A percentile compares a stretch with the other conserved stretches of the same genome.
Conservation (phyloP, 1,284 basidiomycete species). For the Phaffia rhodozyma region DNA sequence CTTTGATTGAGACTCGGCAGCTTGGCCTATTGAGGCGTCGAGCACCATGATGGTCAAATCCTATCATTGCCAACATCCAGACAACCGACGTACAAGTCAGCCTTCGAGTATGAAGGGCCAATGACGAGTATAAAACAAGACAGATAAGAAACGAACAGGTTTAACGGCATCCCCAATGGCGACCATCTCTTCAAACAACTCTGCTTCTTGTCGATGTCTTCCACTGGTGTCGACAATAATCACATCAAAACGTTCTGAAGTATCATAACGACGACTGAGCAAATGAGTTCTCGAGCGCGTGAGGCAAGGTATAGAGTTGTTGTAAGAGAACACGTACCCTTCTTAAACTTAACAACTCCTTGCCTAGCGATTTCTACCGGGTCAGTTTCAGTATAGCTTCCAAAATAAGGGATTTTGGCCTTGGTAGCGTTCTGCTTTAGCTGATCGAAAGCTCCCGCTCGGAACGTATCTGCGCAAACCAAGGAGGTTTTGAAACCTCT, state of each 20-base stretch:
- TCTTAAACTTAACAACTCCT: slow-evolving; percentile 93
- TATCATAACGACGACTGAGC: slow-evolving; percentile 3
- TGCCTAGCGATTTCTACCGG: slow-evolving; percentile 88
- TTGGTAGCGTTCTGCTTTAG: slow-evolving; percentile 84
- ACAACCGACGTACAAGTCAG: neutral
- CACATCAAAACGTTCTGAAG: slow-evolving; percentile 78
- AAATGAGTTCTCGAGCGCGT: neutral
- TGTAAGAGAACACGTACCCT: slow-evolving; percentile 34
- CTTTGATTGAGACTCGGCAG: slow-evolving; percentile 85
- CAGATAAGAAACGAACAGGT: slow-evolving; percentile 40
- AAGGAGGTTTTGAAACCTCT: slow-evolving; percentile 96
- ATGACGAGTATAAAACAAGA: neutral
- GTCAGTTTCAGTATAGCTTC: slow-evolving; percentile 97
- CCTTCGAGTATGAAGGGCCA: neutral
- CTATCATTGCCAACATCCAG: slow-evolving; percentile 12
- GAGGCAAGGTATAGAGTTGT: neutral
- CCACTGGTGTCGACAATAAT: slow-evolving; percentile 99
- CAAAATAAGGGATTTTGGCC: slow-evolving; percentile 98
- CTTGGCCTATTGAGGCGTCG: slow-evolving; percentile 49
- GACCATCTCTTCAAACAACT: slow-evolving; percentile 96
- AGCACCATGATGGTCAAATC: slow-evolving; percentile 83
- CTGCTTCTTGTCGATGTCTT: slow-evolving; percentile 92
- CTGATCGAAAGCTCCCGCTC: slow-evolving; percentile 98
- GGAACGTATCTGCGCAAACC: slow-evolving; percentile 98
- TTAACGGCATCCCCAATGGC: slow-evolving; percentile 87